phyloP scores from a whole-genome alignment of 2,329 filamentous ascomycete genomes.

The Nothopassalora personata region DNA sequence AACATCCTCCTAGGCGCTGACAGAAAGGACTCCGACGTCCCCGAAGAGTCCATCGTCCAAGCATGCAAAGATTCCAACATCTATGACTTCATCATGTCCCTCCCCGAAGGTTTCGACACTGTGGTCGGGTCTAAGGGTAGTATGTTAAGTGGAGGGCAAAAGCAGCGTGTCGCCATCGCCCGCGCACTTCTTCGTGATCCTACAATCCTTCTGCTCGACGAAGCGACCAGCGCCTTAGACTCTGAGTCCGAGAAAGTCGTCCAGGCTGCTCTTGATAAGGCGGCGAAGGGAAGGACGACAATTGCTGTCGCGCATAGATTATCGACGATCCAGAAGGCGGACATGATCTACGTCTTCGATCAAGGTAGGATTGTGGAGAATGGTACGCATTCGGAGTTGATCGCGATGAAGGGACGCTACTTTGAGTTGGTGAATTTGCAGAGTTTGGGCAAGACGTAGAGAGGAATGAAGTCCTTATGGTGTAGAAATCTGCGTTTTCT shows the following conservation, averaged over 20 bases:
- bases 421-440: conserved; percentile 36
- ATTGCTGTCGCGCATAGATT: conserved; percentile 91
- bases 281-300: conserved; percentile 66
- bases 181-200: conserved; percentile 86
- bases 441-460: conserved; percentile 30
- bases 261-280: conserved; percentile 73
- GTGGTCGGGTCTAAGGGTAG: conserved; percentile 77
- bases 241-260: conserved; percentile 74
- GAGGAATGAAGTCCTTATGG: neutral
- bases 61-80: conserved; percentile 90
- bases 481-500: neutral
- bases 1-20: conserved; percentile 80
- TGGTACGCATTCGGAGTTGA: conserved; percentile 64
- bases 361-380: conserved; percentile 78
- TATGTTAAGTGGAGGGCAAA: conserved; percentile 84
- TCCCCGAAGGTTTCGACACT: conserved; percentile 53
- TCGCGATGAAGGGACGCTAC: conserved; percentile 39
- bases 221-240: conserved; percentile 65
- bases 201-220: conserved; percentile 76
- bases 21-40: conserved; percentile 51
- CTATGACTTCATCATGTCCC: conserved; percentile 81
- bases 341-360: conserved; percentile 95
- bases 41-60: conserved; percentile 66
- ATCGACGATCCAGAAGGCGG: conserved; percentile 89
- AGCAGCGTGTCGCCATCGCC: conserved; percentile 90